A percentile compares a stretch with the other conserved stretches of the same genome.
These are phyloP conservation scores for Globisporangium emineosum DNA, from an alignment of 352 stramenopile genomes.

Conservation along the genomic window DNA sequence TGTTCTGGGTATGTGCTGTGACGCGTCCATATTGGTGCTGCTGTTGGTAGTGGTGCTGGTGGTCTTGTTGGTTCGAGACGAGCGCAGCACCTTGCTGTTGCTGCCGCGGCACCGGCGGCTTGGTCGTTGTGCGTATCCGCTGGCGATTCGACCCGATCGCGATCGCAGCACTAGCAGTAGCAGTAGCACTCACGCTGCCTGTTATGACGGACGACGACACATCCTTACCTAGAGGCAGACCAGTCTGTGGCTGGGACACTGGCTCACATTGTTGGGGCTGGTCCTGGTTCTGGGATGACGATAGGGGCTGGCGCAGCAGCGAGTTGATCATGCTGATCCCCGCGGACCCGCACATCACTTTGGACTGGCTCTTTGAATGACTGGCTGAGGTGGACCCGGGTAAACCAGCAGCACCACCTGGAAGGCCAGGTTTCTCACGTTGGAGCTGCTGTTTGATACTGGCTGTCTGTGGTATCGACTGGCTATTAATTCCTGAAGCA, in stretches of 20 bases:
- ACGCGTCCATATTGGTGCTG: background rate
- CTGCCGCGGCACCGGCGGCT: slow-evolving; percentile 57
- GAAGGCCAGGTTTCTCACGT: slow-evolving; percentile 1
- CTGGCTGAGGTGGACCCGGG: background rate
- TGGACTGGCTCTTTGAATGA: slow-evolving; percentile 1
- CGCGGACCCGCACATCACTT: slow-evolving; percentile 30
- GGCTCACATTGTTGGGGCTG: background rate
- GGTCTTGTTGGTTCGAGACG: slow-evolving; percentile 16
- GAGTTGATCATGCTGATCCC: slow-evolving; percentile 50
- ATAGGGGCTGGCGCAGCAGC: slow-evolving; percentile 26
- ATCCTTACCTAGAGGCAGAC: background rate
- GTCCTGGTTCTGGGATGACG: slow-evolving; percentile 16
- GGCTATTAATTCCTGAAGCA: background rate
- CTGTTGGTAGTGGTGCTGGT: background rate
- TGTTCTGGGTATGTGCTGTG: background rate
- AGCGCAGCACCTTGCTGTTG: slow-evolving; percentile 15
- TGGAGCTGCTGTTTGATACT: slow-evolving; percentile 5
- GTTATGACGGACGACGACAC: background rate
- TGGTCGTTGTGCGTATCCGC: slow-evolving; percentile 44
- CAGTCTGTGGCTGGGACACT: background rate
- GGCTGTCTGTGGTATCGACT: background rate
- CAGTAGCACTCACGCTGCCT: background rate
- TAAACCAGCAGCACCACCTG: background rate
- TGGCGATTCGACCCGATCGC: slow-evolving; percentile 48
- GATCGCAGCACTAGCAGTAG: no score